A percentile compares a stretch with the other conserved stretches of the same genome.
These are phyloP conservation scores for Stemphylium beticola DNA, from an alignment of 2,329 filamentous ascomycete genomes.

Conservation along the genomic window DNA sequence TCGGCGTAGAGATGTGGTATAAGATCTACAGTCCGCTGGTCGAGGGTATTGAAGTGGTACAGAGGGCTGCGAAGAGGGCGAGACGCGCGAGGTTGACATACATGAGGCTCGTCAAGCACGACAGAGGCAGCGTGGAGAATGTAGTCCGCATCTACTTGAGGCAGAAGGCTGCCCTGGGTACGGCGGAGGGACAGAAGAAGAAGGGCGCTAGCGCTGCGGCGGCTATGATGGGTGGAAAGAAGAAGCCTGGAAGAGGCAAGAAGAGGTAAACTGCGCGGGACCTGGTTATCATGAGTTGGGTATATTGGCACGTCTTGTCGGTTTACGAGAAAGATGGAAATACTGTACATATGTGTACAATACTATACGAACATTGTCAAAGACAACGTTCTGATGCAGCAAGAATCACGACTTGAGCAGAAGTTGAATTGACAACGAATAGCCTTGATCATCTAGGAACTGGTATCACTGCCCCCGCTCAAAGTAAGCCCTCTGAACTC, in stretches of 20 bases:
- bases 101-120: conserved; percentile 66
- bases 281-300: too few species aligned
- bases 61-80: conserved; percentile 82
- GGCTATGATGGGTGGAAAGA: conserved; percentile 36
- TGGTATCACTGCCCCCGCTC: neutral
- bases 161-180: conserved; percentile 46
- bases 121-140: conserved; percentile 48
- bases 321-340: neutral
- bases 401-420: neutral
- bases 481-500: neutral
- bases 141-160: conserved; percentile 46
- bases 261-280: conserved; percentile 27
- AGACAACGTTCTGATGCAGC: neutral
- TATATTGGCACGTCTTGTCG: neutral
- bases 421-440: neutral
- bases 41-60: conserved; percentile 89
- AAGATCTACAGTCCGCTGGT: conserved; percentile 94
- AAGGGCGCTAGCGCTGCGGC: conserved; percentile 26
- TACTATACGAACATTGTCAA: conserved; percentile 5
- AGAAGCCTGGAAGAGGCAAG: conserved; percentile 38
- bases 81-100: conserved; percentile 88
- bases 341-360: conserved; percentile 15
- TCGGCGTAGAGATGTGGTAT: conserved; percentile 96
- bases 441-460: neutral
- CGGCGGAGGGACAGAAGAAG: conserved; percentile 38